Evolutionary conservation across 2,329 filamentous ascomycete species (phyloP), one percentile per base, ranked within the genome.

Genomic region (Hypoxylon sp.): DNA sequence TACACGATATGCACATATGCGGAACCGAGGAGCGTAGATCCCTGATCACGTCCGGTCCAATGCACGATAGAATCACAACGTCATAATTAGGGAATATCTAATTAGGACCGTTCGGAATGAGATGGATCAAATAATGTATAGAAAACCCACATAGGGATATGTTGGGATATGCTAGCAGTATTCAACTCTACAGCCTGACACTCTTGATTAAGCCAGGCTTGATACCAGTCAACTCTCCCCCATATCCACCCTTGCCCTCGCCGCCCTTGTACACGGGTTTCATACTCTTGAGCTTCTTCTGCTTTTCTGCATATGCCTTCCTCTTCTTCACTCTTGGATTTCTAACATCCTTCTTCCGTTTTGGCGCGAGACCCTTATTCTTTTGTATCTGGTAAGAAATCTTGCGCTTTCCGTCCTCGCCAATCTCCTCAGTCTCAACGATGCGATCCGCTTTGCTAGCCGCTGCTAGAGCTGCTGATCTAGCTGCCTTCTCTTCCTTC

Each of bases 241-340:
- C 89, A 83, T 99, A 99, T 59, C 94, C 92, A 76, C 94, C 92
- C 77, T 88, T 89, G 74, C 92, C 90, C 83, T 97, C 90, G 68
- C 93, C 92, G 73, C 93, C 93, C 81, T 94, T 93, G 84, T 94
- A 98, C 13, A 93, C 86, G 8, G 92, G 88, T 83, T 92, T 93
- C 84, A 94, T 93, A 78, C 92, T 95, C 76, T 89, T 90, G 78
- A 98, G 82, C 87, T 98, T 98, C 92, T 98, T 98, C 88, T 95
- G 92, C 87, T 97, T 98, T 81, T 94, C 92, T 78, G 97, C 94
- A 80, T 90, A 99, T 89, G 94, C 94, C 89, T 94, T 94, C 82
- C 94, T 90, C 91, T 98, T 98, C 91, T 98, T 99, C 72, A 98
- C 95, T 80, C 96, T 87, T 37, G 96, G 94, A 83, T 99, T 99